These are phyloP conservation scores for Claviceps lovelessii DNA, from an alignment of 2,329 filamentous ascomycete genomes.

Conservation along the genomic window DNA sequence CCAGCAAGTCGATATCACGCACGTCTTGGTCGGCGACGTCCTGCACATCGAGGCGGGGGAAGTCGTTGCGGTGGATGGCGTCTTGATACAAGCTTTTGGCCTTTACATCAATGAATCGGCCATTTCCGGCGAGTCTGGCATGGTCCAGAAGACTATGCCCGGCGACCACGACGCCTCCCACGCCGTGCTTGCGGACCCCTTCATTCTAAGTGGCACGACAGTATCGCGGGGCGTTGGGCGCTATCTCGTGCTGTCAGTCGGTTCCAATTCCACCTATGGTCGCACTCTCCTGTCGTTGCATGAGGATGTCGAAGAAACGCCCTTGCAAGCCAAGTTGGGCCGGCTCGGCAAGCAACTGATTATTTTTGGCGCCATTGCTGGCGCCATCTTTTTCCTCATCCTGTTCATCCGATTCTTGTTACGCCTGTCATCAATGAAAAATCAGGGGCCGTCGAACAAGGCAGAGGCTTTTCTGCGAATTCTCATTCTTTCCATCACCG, in stretches of 20 bases:
- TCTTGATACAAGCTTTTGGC: conserved; percentile 42
- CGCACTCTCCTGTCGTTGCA: conserved; percentile 67
- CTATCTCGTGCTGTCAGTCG: conserved; percentile 62
- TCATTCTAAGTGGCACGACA: conserved; percentile 68
- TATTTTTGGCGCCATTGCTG: conserved; percentile 25
- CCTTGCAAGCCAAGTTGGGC: conserved; percentile 64
- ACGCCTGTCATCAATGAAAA: conserved; percentile 18
- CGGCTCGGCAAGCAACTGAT: conserved; percentile 62
- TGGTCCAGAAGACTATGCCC: conserved; percentile 48
- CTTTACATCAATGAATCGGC: conserved; percentile 60
- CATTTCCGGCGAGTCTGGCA: conserved; percentile 60
- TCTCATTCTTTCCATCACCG: conserved; percentile 43
- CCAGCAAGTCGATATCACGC: conserved; percentile 53
- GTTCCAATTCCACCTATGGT: conserved; percentile 60
- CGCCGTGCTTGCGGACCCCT: conserved; percentile 47
- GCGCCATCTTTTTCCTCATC: conserved; percentile 27
- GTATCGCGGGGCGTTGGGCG: conserved; percentile 62
- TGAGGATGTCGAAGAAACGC: conserved; percentile 64
- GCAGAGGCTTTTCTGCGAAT: conserved; percentile 44
- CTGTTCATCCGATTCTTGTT: conserved; percentile 27
- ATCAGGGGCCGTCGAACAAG: conserved; percentile 30
- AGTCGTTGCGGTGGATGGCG: conserved; percentile 54
- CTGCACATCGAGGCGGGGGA: conserved; percentile 61
- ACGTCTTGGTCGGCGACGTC: conserved; percentile 60
- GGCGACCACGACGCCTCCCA: conserved; percentile 46